phyloP scores from a whole-genome alignment of 1,284 basidiomycete species.

The Caloboletus inedulis region DNA sequence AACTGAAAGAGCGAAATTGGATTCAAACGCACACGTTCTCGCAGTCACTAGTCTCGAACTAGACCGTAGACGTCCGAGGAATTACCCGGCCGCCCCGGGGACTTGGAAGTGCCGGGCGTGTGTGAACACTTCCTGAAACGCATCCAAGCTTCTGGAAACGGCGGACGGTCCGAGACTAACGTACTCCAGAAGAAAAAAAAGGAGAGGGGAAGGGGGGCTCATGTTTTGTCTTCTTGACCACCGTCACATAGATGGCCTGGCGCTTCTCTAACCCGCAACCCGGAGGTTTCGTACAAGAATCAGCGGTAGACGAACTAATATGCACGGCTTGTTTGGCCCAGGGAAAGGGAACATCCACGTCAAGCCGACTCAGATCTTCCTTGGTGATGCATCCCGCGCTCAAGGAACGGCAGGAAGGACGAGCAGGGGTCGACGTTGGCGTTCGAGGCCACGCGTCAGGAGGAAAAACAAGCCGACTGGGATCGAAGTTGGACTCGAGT shows the following conservation, averaged over 20 bases:
- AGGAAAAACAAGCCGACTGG: constrained; percentile 5
- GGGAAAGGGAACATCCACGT: not conserved
- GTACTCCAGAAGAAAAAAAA: not conserved
- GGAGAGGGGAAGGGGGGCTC: not conserved
- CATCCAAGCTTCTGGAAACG: not conserved
- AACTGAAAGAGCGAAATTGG: not conserved
- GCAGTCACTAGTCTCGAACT: not conserved
- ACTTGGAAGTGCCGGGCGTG: too few species aligned
- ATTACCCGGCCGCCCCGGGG: not conserved
- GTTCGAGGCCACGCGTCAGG: constrained; percentile 22
- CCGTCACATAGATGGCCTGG: constrained; percentile 39
- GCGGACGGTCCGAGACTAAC: not conserved
- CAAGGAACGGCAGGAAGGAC: constrained; percentile 3
- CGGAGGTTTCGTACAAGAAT: not conserved
- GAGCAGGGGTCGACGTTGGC: constrained; percentile 16
- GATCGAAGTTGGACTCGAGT: constrained; percentile 28
- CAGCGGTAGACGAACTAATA: not conserved
- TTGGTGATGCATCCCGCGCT: not conserved
- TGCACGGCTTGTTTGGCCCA: constrained; percentile 1
- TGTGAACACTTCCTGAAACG: not conserved
- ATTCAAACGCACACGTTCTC: too few species aligned
- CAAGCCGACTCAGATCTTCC: not conserved
- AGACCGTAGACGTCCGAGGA: not conserved
- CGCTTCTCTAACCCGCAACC: constrained; percentile 3
- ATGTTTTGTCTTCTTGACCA: constrained; percentile 35